Percentiles rank a stretch among this genome's conserved stretches.
These are phyloP conservation scores for Paulownia fortunei DNA, from an alignment of 257 asterid species.

Conservation along the genomic window DNA sequence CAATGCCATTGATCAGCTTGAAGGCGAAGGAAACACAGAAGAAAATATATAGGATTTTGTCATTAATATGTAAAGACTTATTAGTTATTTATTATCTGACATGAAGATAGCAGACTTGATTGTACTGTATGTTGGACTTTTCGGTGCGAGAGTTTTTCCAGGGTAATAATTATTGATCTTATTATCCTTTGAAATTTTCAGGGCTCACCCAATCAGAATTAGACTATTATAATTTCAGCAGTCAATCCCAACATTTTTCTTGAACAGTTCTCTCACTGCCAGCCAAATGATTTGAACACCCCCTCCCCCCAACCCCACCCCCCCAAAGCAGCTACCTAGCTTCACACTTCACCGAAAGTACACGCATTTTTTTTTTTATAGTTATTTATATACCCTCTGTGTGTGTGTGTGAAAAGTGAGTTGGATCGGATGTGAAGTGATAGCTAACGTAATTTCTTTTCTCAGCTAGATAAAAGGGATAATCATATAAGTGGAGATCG, in stretches of 20 bases:
- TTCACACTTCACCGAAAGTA: conserved; percentile 28
- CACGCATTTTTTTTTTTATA: conserved; percentile 9
- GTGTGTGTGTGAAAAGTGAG: conserved; percentile 17
- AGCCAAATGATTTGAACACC: too few relatives aligned
- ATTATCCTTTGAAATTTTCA: too few relatives aligned
- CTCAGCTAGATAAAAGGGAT: conserved; percentile 6
- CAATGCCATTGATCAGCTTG: not conserved
- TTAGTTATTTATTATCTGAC: too few relatives aligned
- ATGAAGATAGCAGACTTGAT: too few relatives aligned
- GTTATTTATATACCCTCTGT: not conserved
- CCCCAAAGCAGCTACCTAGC: too few relatives aligned
- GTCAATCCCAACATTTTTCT: conserved; percentile 28
- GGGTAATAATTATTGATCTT: too few relatives aligned
- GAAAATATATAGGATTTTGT: too few relatives aligned
- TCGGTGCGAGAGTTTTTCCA: conserved; percentile 29
- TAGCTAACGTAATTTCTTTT: conserved; percentile 41
- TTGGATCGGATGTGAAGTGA: conserved; percentile 37
- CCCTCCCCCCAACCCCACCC: too few relatives aligned
- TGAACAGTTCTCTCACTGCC: too few relatives aligned
- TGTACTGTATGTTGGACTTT: conserved; percentile 46
- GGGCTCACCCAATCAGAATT: conserved; percentile 43
- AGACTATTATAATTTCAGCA: conserved; percentile 21
- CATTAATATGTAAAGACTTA: not conserved
- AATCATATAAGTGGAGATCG: too few relatives aligned
- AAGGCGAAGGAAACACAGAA: too few relatives aligned